Evolutionary conservation across 129 eudicot species (phyloP).

Genomic region (Chrysanthemum lavandulifolium): DNA sequence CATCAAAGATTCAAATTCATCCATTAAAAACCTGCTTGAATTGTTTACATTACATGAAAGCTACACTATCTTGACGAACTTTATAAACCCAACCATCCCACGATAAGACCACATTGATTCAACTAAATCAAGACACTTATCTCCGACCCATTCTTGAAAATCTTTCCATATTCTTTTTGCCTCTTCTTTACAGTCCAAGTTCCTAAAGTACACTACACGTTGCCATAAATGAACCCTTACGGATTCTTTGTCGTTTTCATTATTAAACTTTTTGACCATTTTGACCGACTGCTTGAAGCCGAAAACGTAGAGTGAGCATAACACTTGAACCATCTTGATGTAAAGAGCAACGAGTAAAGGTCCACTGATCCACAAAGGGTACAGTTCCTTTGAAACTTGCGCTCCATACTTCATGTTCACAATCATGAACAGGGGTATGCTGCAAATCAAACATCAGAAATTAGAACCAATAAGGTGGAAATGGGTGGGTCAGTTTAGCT

Average conservation of each 20-base stretch:
- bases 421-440: slow-evolving; percentile 58
- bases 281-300: slow-evolving; percentile 50
- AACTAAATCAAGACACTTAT: slow-evolving; percentile 48
- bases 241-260: slow-evolving; percentile 38
- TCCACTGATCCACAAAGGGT: slow-evolving; percentile 69
- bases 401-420: slow-evolving; percentile 55
- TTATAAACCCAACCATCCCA: slow-evolving; percentile 54
- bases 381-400: slow-evolving; percentile 59
- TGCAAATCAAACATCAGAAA: slow-evolving; percentile 35
- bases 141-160: slow-evolving; percentile 35
- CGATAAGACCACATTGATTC: slow-evolving; percentile 76
- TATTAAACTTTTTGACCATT: slow-evolving; percentile 33
- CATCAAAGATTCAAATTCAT: neutral
- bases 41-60: neutral
- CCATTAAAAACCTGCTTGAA: neutral
- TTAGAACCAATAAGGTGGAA: slow-evolving; percentile 5
- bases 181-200: slow-evolving; percentile 38
- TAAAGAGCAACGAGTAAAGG: slow-evolving; percentile 54
- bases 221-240: slow-evolving; percentile 30
- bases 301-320: slow-evolving; percentile 49
- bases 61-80: slow-evolving; percentile 47
- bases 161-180: slow-evolving; percentile 28
- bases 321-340: slow-evolving; percentile 40
- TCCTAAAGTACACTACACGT: slow-evolving; percentile 35
- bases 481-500: neutral